These are phyloP conservation scores for Penicillium maclennaniae DNA, from an alignment of 495 filamentous ascomycete genomes.

Conservation along the genomic window DNA sequence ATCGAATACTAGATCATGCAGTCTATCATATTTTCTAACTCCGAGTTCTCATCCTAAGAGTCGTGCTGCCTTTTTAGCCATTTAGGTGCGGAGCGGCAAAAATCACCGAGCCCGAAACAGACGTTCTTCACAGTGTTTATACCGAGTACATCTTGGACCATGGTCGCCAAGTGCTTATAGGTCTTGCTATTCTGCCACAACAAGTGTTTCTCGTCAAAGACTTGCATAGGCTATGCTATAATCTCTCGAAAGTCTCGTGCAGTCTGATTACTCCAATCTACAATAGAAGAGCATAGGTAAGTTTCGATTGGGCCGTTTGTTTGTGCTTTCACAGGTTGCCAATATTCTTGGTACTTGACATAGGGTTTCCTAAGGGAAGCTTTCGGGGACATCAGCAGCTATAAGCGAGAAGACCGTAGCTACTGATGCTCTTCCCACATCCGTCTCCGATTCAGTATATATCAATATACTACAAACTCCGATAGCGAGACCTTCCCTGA, in stretches of 20 bases:
- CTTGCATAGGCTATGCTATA: conserved; percentile 28
- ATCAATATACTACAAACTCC: too few species aligned
- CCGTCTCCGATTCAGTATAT: too few species aligned
- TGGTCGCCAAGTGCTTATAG: conserved; percentile 22
- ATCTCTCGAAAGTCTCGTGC: conserved; percentile 29
- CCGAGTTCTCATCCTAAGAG: conserved; percentile 27
- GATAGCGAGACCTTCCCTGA: too few species aligned
- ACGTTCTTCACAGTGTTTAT: conserved; percentile 32
- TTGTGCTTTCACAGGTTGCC: conserved; percentile 27
- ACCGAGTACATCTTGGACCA: conserved; percentile 26
- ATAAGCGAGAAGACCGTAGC: too few species aligned
- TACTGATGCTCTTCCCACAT: too few species aligned
- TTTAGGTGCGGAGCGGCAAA: conserved; percentile 28
- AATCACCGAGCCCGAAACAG: conserved; percentile 38
- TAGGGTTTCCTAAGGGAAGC: conserved; percentile 27
- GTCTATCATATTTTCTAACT: conserved; percentile 23
- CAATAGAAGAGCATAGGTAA: conserved; percentile 36
- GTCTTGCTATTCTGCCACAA: conserved; percentile 30
- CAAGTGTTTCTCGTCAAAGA: conserved; percentile 29
- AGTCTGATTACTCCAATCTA: conserved; percentile 35
- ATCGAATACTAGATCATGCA: conserved; percentile 32
- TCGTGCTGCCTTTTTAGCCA: conserved; percentile 27
- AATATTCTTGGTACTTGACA: conserved; percentile 32
- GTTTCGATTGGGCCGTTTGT: conserved; percentile 27
- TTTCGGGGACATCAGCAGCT: too few species aligned